Conservation (phyloP, 139 green algal genomes). For the Tetraselmis striata region DNA sequence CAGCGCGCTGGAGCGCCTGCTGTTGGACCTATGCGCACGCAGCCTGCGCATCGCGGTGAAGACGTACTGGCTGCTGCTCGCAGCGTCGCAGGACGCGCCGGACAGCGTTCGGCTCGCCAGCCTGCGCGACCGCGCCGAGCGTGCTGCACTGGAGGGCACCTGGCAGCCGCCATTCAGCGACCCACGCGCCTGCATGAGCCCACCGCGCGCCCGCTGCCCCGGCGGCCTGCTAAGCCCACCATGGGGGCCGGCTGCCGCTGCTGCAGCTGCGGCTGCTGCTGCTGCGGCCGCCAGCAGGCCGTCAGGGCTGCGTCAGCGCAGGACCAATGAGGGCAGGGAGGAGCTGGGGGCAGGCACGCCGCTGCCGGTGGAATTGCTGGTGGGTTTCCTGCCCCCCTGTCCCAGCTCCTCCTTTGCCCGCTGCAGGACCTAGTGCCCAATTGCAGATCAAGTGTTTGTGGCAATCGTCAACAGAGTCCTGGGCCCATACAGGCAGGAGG, state of each 20-base stretch:
- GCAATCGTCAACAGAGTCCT: too few relatives aligned
- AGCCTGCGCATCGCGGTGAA: constrained; percentile 82
- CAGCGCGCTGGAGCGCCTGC: constrained; percentile 60
- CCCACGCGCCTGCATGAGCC: neutral
- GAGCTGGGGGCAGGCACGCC: neutral
- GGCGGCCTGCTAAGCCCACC: neutral
- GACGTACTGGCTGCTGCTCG: constrained; percentile 86
- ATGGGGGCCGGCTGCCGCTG: neutral
- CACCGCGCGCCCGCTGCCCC: too few relatives aligned
- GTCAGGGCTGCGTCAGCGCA: neutral
- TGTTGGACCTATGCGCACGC: constrained; percentile 70
- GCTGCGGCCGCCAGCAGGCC: neutral
- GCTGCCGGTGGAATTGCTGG: too few relatives aligned
- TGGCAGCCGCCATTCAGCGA: constrained; percentile 38
- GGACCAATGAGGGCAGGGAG: neutral
- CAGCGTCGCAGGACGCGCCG: constrained; percentile 78
- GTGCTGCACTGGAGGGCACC: constrained; percentile 63
- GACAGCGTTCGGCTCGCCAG: constrained; percentile 41
- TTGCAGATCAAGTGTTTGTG: too few relatives aligned
- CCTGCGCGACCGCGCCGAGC: constrained; percentile 57
- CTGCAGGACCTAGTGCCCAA: too few relatives aligned
- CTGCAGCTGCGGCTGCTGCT: too few relatives aligned
- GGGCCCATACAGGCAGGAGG: too few relatives aligned
- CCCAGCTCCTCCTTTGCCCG: too few relatives aligned
- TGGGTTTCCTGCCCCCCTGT: too few relatives aligned